Evolutionary conservation across 768 basidiomycete genomes (phyloP).

Genomic region (Lentinula guzmanii): DNA sequence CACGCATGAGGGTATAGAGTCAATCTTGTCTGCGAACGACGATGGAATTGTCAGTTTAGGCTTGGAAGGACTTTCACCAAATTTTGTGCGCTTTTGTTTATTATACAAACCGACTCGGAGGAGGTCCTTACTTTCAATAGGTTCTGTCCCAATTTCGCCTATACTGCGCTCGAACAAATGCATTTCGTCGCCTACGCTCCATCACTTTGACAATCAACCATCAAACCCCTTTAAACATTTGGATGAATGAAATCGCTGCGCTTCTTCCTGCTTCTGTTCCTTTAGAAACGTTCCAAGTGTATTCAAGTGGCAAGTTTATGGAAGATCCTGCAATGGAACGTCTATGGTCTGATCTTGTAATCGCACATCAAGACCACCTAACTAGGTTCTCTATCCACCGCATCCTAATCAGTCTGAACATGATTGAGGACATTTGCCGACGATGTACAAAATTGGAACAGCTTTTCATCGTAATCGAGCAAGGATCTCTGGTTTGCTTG

Average conservation of each 20-base stretch:
- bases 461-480: conserved; percentile 55
- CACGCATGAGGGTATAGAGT: conserved; percentile 54
- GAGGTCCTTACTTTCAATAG: conserved; percentile 25
- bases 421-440: conserved; percentile 48
- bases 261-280: conserved; percentile 41
- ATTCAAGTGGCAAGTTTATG: conserved; percentile 38
- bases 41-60: conserved; percentile 47
- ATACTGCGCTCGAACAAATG: conserved; percentile 24
- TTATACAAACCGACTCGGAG: not conserved
- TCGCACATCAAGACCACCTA: conserved; percentile 45
- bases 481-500: conserved; percentile 33
- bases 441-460: conserved; percentile 51
- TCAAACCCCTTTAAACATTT: conserved; percentile 28
- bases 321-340: conserved; percentile 31
- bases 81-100: conserved; percentile 41
- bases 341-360: conserved; percentile 48
- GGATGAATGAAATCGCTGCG: conserved; percentile 36
- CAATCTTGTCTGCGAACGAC: conserved; percentile 38
- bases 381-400: conserved; percentile 58
- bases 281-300: conserved; percentile 58
- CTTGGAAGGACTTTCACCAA: conserved; percentile 55
- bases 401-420: conserved; percentile 45
- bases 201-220: conserved; percentile 52
- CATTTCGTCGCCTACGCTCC: conserved; percentile 41
- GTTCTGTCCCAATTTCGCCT: conserved; percentile 43